Conservation (phyloP, 2,329 filamentous ascomycete species). For the Venturiaceae sp. region DNA sequence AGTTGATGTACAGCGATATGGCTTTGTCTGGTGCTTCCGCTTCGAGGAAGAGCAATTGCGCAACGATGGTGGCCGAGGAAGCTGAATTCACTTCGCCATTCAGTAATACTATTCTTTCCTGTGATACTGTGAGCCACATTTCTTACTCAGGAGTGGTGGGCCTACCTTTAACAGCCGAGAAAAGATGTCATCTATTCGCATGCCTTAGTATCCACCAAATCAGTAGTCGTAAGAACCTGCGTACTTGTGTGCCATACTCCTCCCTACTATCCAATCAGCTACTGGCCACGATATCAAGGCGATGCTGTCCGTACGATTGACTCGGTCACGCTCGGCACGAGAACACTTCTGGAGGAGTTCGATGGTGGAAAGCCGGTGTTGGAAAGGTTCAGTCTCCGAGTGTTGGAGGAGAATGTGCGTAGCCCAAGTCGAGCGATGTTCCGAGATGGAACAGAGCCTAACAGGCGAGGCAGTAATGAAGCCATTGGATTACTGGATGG, state of each 20-base stretch:
- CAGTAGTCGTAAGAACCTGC: background rate
- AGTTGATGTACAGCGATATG: conserved; percentile 97
- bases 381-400: background rate
- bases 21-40: conserved; percentile 91
- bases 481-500: background rate
- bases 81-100: conserved; percentile 87
- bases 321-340: conserved; percentile 37
- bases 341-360: background rate
- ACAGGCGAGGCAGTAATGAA: background rate
- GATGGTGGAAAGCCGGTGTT: background rate
- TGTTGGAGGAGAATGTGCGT: background rate
- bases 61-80: conserved; percentile 86
- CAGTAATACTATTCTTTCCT: conserved; percentile 90
- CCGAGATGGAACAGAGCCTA: background rate
- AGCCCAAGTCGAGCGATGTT: background rate
- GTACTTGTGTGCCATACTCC: conserved; percentile 41
- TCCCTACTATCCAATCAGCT: conserved; percentile 29
- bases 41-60: conserved; percentile 95
- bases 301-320: conserved; percentile 28
- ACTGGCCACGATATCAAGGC: background rate
- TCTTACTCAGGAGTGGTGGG: background rate
- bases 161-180: conserved; percentile 32
- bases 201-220: background rate
- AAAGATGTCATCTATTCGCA: conserved; percentile 29
- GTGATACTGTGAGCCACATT: conserved; percentile 2